Evolutionary conservation across 176 grass and related monocot species (phyloP), one percentile per base, ranked within the genome.

Genomic region (Microstegium vimineum): DNA sequence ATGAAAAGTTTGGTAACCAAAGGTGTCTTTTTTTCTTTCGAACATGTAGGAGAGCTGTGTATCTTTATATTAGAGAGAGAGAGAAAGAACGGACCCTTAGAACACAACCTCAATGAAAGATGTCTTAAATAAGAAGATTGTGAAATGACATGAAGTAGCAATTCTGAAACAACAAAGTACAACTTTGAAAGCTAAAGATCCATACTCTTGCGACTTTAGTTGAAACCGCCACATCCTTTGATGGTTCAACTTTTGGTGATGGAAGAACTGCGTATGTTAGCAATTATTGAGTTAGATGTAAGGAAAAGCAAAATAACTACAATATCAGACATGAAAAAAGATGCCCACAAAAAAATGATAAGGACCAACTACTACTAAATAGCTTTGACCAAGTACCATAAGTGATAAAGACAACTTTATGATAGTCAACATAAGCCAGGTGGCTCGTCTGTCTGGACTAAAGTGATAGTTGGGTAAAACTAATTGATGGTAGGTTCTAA

Each of bases 181-280:
- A 81, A 57, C 22, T 82, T 82, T n/a, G 14, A 71, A 46, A 72
- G 57, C 45, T 40, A 81, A 51, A 87, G 32, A 66, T 62, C 8
- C 85, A 43, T 84, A 93, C 91, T 16, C 41, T 86, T 88, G 64
- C 25, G 11, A 27, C 36, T 67, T 32, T 11, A 76, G 46, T 67
- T 73, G 67, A 25, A 47, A 71, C 72, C 1, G 20, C 51, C 40
- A 76, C 52, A 67, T 32, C 46, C 69, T 88, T 71, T 11, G 70
- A 81, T 43, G 63, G 51, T 34, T 78, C 65, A 78, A 45, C 41
- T 64, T 81, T 81, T 75, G 72, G 77, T 71, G 63, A n/a, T 14
- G 82, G 64, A 72, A 35, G 79, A 86, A 88, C 91, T 90, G 91
- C 30, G 13, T 54, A 76, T 11, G 45, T 66, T 52, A 10, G 28